Evolutionary conservation across 495 filamentous ascomycete genomes (phyloP).

Genomic region (Lentithecium fluviatile): DNA sequence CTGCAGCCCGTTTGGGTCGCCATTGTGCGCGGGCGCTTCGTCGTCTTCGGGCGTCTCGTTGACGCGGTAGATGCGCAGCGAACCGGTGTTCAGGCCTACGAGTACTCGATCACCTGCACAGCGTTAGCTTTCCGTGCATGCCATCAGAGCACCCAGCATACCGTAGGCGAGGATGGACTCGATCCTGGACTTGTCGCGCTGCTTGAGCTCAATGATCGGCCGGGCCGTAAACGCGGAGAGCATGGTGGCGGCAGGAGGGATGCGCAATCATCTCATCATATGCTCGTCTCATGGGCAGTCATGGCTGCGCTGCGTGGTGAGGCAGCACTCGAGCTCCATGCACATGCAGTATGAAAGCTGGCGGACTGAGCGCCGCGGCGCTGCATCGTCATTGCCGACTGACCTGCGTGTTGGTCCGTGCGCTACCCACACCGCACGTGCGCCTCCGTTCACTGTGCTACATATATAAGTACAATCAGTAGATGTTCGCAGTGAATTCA

Average conservation of each 20-base stretch:
- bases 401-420: neutral
- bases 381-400: slow-evolving; percentile 6
- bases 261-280: neutral
- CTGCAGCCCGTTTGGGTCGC: slow-evolving; percentile 42
- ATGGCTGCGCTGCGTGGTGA: neutral
- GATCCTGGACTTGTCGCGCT: slow-evolving; percentile 91
- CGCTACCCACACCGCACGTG: neutral
- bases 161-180: slow-evolving; percentile 90
- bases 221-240: slow-evolving; percentile 96
- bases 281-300: slow-evolving; percentile 6
- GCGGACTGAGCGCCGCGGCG: neutral
- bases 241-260: slow-evolving; percentile 54
- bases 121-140: slow-evolving; percentile 19
- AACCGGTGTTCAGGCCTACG: slow-evolving; percentile 86
- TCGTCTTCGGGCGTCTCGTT: slow-evolving; percentile 57
- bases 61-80: slow-evolving; percentile 84
- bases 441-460: no score
- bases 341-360: neutral
- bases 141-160: slow-evolving; percentile 39
- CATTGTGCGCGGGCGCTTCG: slow-evolving; percentile 26
- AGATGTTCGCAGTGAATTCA: no score
- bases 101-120: slow-evolving; percentile 76
- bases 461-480: no score
- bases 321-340: slow-evolving; percentile 16
- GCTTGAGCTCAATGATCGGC: slow-evolving; percentile 92